A percentile compares a stretch with the other conserved stretches of the same genome.
Conservation (phyloP, 352 stramenopile genomes). For the Phytophthora idaei region DNA sequence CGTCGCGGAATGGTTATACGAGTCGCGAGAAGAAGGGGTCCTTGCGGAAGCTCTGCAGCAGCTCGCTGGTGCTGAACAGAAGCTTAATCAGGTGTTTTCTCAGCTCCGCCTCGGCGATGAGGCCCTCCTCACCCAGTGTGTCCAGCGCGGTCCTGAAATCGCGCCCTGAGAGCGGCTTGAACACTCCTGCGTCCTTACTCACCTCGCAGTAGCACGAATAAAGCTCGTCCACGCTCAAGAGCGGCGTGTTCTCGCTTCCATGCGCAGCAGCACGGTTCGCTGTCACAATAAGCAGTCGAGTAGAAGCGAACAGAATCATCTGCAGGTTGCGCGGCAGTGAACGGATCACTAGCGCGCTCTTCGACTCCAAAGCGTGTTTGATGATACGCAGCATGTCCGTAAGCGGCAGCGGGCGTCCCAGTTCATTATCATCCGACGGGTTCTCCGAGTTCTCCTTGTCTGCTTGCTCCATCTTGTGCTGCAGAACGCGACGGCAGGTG, state of each 20-base stretch:
- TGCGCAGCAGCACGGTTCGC: slow-evolving; percentile 29
- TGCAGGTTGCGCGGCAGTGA: slow-evolving; percentile 80
- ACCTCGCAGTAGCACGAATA: slow-evolving; percentile 76
- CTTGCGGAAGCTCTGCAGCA: slow-evolving; percentile 73
- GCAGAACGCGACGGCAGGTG: slow-evolving; percentile 72
- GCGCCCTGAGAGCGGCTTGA: slow-evolving; percentile 57
- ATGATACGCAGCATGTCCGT: slow-evolving; percentile 77
- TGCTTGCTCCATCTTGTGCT: slow-evolving; percentile 51
- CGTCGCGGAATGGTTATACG: slow-evolving; percentile 42
- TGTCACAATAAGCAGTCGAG: slow-evolving; percentile 46
- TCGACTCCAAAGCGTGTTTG: slow-evolving; percentile 75
- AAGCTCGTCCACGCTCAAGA: slow-evolving; percentile 65
- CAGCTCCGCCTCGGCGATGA: slow-evolving; percentile 60
- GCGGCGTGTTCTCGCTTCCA: slow-evolving; percentile 28
- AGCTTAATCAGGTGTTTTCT: slow-evolving; percentile 83
- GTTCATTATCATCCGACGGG: slow-evolving; percentile 20
- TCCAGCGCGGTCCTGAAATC: slow-evolving; percentile 78
- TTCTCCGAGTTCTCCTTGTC: slow-evolving; percentile 46
- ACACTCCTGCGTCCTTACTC: slow-evolving; percentile 69
- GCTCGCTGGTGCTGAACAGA: slow-evolving; percentile 65
- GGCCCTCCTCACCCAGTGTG: slow-evolving; percentile 68
- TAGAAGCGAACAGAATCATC: slow-evolving; percentile 83
- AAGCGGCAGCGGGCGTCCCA: slow-evolving; percentile 51
- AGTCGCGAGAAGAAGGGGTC: slow-evolving; percentile 80
- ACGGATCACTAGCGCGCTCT: slow-evolving; percentile 57